Evolutionary conservation across 495 filamentous ascomycete species (phyloP).

Genomic region (Penicillium maclennaniae): DNA sequence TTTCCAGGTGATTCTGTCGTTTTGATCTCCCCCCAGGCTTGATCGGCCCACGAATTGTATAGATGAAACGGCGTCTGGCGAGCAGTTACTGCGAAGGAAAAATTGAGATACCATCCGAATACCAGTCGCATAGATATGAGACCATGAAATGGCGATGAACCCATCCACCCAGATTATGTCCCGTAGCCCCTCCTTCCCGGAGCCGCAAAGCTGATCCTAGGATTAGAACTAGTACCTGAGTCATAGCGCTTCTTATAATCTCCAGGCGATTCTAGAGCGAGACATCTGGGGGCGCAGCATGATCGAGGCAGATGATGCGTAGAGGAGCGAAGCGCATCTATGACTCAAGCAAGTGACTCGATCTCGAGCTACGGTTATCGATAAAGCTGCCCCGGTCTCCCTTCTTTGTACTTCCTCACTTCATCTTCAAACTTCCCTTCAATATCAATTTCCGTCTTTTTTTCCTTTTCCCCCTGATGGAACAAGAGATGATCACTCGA

Average conservation of each 20-base stretch:
- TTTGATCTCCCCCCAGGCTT: conserved; percentile 79
- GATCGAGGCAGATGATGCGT: background rate
- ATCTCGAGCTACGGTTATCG: conserved; percentile 22
- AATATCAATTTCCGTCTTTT: background rate
- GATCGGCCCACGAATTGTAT: conserved; percentile 21
- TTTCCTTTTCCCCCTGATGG: background rate
- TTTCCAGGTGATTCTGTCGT: conserved; percentile 87
- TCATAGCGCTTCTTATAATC: conserved; percentile 19
- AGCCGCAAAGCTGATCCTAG: conserved; percentile 14
- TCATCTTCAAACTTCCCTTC: background rate
- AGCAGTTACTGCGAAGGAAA: conserved; percentile 12
- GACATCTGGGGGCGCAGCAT: conserved; percentile 1
- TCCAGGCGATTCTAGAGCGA: conserved; percentile 7
- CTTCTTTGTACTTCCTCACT: background rate
- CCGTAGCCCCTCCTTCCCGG: conserved; percentile 4
- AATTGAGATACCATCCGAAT: conserved; percentile 21
- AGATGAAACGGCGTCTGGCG: conserved; percentile 23
- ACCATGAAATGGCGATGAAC: conserved; percentile 27
- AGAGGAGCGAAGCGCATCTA: conserved; percentile 4
- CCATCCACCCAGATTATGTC: background rate
- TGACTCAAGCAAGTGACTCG: conserved; percentile 31
- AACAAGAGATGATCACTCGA: conserved; percentile 46
- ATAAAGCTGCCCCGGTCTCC: conserved; percentile 33
- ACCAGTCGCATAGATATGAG: conserved; percentile 29
- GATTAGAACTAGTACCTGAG: too few species aligned